Base-by-base conservation (phyloP, 768 basidiomycete species). In the Strobilomyces echinocephalus region DNA sequence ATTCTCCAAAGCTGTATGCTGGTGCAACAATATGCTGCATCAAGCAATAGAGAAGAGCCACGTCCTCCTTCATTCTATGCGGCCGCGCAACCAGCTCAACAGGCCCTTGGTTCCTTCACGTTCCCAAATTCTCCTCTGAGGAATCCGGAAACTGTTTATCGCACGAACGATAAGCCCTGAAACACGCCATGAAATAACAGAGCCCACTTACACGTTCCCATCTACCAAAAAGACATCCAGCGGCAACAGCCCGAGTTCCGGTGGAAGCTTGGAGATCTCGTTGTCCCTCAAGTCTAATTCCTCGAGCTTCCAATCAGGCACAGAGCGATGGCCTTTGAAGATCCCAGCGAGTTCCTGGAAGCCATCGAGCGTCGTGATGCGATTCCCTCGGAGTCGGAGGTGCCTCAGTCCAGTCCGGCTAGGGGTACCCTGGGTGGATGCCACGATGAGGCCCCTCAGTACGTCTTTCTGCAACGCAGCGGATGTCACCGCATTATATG, bases 241-340 rank as follows among this genome's bases (percentile, higher is more conserved):
- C 15, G 89, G 85, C 49, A 92, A 65, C 53, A 90, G 65, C 26
- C 91, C 90, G 44, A 92, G 68, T 63, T 85, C 83, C 8, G 87
- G 71, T 0, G 82, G 83, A 31, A 92, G 67, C 68, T 79, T 84
- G 7, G 76, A 77, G 51, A 93, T 81, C 63, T 88, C 87, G 58
- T 92, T 92, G 63, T 93, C 88, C 58, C 91, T 72, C 61, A 93
- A 57, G 69, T 93, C 91, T 28, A 93, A 68, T 63, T 92, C 90
- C 61, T 92, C 89, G 40, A 92, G 73, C 62, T 80, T 84, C 88
- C 88, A 92, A 52, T 73, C 78, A 0, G 80, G 74, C 2, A 84
- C 77, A 20, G 79, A 74, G 50, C 84, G 72, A 58, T 87, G 77
- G 9, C 83, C 82, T 58, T 78, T 85, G 69, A 90, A 90, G 39